Percentiles rank a stretch among this genome's conserved stretches.
These are phyloP conservation scores for Panaeolus papilionaceus DNA, from an alignment of 768 basidiomycete genomes.

Conservation along the genomic window DNA sequence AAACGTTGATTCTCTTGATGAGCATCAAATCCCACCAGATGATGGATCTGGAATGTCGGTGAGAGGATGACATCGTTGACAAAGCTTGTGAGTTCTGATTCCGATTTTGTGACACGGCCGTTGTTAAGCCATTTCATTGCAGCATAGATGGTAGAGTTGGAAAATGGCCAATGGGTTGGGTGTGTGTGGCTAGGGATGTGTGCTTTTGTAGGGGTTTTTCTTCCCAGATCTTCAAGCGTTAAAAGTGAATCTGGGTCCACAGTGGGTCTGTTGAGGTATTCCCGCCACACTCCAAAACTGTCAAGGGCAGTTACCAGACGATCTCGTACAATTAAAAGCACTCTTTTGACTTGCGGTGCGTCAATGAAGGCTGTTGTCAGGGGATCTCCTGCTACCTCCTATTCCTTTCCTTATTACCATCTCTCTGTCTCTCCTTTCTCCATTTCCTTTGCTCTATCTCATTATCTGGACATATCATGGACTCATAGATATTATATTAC, in stretches of 20 bases:
- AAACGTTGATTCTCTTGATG: neutral
- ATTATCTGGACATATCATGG: too few relatives aligned
- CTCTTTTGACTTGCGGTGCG: constrained; percentile 11
- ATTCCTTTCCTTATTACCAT: too few relatives aligned
- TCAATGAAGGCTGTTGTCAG: neutral
- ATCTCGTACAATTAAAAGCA: constrained; percentile 15
- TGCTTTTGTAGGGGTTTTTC: neutral
- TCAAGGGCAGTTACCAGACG: constrained; percentile 26
- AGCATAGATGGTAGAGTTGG: too few relatives aligned
- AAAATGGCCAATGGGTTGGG: neutral
- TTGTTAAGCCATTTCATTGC: too few relatives aligned
- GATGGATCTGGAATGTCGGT: constrained; percentile 22
- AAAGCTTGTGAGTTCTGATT: neutral
- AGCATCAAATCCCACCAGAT: constrained; percentile 19
- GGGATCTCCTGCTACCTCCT: too few relatives aligned
- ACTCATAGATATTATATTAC: too few relatives aligned
- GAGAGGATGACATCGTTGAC: constrained; percentile 24
- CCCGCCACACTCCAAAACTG: constrained; percentile 30
- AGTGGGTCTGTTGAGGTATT: constrained; percentile 26
- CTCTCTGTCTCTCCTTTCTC: too few relatives aligned
- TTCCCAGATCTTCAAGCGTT: constrained; percentile 21
- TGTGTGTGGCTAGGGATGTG: neutral
- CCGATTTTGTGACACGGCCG: too few relatives aligned
- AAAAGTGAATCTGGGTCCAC: constrained; percentile 32
- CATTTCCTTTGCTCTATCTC: too few relatives aligned